These are phyloP conservation scores for Globisporangium yorkense DNA, from an alignment of 352 stramenopile genomes.

Conservation along the genomic window DNA sequence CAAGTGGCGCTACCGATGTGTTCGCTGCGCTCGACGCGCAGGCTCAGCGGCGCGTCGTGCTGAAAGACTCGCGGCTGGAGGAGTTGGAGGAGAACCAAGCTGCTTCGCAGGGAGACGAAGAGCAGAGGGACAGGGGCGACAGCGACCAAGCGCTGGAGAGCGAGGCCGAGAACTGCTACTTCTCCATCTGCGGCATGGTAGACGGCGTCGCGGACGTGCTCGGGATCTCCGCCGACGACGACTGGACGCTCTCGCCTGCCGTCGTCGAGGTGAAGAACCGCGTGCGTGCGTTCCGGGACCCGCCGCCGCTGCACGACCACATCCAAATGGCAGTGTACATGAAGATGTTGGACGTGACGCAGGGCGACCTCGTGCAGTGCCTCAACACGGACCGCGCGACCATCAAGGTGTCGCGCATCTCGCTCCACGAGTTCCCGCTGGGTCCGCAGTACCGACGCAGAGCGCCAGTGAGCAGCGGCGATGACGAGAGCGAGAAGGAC, in stretches of 20 bases:
- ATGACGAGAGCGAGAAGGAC: background rate
- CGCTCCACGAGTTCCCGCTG: constrained; percentile 36
- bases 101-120: background rate
- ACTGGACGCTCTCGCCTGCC: constrained; percentile 54
- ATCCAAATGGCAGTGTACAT: constrained; percentile 81
- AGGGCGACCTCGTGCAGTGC: constrained; percentile 71
- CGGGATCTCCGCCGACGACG: constrained; percentile 40
- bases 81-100: background rate
- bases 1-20: constrained; percentile 4
- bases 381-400: constrained; percentile 33
- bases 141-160: background rate
- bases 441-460: background rate
- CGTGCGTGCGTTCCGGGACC: constrained; percentile 47
- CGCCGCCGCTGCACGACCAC: constrained; percentile 61
- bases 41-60: constrained; percentile 12
- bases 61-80: background rate
- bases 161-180: constrained; percentile 22
- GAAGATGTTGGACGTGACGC: constrained; percentile 60
- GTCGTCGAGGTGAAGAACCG: constrained; percentile 81
- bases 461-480: background rate
- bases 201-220: constrained; percentile 63
- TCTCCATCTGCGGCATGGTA: constrained; percentile 81
- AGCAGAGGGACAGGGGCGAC: constrained; percentile 1
- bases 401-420: constrained; percentile 54
- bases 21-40: constrained; percentile 23